Evolutionary conservation across 2,329 filamentous ascomycete genomes (phyloP), one percentile per base, ranked within the genome.

Genomic region (Emergomyces orientalis): DNA sequence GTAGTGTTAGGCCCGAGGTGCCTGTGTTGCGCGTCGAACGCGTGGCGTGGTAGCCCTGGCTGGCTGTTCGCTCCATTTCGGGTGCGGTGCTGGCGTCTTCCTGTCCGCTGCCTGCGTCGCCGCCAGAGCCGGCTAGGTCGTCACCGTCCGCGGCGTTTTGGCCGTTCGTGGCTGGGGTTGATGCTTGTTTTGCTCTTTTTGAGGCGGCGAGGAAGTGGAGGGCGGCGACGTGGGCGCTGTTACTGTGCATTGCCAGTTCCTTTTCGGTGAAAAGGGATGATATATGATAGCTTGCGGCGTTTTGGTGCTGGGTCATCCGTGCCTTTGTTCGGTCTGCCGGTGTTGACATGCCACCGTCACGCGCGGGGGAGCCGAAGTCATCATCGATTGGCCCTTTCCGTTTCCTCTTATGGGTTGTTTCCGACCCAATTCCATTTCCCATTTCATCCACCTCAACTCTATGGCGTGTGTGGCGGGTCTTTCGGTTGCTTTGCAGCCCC

Each of bases 211-310:
- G 86, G 73, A 79, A 80, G 65, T 80, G 78, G 3, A 82, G 79
- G 0, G 86, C 82, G 5, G 84, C 84, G 37, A 82, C 77, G 59
- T 84, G 82, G 2, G 85, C 85, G 55, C 81, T 80, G 67, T 86
- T 85, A 64, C 84, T 84, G 62, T 84, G 82, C 71, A 84, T 77
- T 60, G 81, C 81, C 61, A 88, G 79, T 72, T 88, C 85, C 75
- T 87, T 87, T 65, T 88, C 85, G 2, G 84, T 87, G 70, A 88
- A 88, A 19, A 88, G 77, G n/a, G 81, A 80, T 62, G 86, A 81
- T 63, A 88, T 80, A 8, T 83, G 85, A 73, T 86, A 86, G 4
- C 81, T 77, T 1, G 84, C 78, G 8, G 83, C 81, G 65, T 83
- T 80, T 67, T 83, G 82, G 66, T 87, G 84, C 55, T 81, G 77